phyloP scores from a whole-genome alignment of 257 asterid species.

The Nicotiana benthamiana region DNA sequence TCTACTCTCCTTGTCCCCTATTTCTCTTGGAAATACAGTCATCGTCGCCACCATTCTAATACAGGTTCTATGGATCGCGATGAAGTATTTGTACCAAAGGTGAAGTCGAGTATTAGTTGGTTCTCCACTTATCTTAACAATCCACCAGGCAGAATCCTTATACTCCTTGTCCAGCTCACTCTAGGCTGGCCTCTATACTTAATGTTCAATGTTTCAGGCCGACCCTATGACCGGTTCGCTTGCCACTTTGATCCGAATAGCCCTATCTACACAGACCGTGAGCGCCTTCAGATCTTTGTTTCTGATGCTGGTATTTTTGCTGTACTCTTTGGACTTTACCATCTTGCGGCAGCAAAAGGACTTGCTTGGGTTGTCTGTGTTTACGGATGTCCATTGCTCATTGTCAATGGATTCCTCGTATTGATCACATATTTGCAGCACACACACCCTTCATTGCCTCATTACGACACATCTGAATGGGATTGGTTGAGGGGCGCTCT shows the following conservation, averaged over 20 bases:
- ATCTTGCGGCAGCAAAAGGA: constrained; percentile 47
- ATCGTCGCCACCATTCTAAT: constrained; percentile 50
- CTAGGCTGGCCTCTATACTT: constrained; percentile 83
- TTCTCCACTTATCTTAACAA: constrained; percentile 46
- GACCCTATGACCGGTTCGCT: constrained; percentile 63
- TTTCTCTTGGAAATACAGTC: constrained; percentile 54
- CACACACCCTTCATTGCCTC: constrained; percentile 75
- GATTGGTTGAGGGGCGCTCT: constrained; percentile 83
- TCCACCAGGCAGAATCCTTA: constrained; percentile 53
- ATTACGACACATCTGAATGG: constrained; percentile 75
- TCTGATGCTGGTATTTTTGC: constrained; percentile 59
- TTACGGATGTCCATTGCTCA: constrained; percentile 55
- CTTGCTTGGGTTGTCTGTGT: constrained; percentile 46
- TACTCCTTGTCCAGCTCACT: constrained; percentile 40
- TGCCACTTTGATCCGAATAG: constrained; percentile 66
- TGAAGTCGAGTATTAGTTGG: constrained; percentile 34
- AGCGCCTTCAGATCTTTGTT: constrained; percentile 51
- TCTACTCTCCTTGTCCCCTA: constrained; percentile 46
- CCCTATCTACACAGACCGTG: constrained; percentile 68
- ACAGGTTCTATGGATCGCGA: constrained; percentile 74
- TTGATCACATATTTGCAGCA: constrained; percentile 77
- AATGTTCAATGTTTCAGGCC: constrained; percentile 59
- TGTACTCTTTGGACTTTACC: constrained; percentile 35
- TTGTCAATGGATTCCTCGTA: constrained; percentile 73
- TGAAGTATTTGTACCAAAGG: constrained; percentile 70